Percentiles rank a stretch among this genome's conserved stretches.
Evolutionary conservation across 345 rosid species (phyloP).

Genomic region (Ceriops zippeliana): DNA sequence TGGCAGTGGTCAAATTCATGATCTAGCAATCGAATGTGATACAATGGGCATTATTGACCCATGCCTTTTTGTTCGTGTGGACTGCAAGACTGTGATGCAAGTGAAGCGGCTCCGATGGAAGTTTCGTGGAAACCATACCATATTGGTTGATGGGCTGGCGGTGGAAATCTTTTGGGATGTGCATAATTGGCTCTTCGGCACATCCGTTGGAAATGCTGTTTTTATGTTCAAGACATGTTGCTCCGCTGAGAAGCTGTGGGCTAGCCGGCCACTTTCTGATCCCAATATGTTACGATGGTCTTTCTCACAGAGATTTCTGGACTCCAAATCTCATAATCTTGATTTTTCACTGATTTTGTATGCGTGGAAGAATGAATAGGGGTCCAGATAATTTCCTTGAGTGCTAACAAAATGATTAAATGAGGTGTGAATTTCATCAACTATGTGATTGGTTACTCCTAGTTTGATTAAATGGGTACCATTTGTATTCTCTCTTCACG

Average conservation of each 20-base stretch:
- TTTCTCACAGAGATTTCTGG: conserved; percentile 60
- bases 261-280: conserved; percentile 49
- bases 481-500: conserved; percentile 23
- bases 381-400: conserved; percentile 24
- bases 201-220: conserved; percentile 72
- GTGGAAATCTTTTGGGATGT: conserved; percentile 95
- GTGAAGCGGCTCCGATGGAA: conserved; percentile 81
- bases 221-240: conserved; percentile 87
- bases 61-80: conserved; percentile 60
- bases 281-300: conserved; percentile 47
- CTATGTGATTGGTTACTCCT: conserved; percentile 40
- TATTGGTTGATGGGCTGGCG: conserved; percentile 64
- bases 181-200: conserved; percentile 78
- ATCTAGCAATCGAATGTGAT: conserved; percentile 70
- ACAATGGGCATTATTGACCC: conserved; percentile 51
- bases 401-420: conserved; percentile 46
- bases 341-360: conserved; percentile 78
- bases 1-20: conserved; percentile 58
- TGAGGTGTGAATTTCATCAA: conserved; percentile 43
- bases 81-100: conserved; percentile 74
- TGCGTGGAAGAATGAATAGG: conserved; percentile 93
- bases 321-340: conserved; percentile 58
- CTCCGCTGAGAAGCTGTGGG: conserved; percentile 68
- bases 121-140: conserved; percentile 78
- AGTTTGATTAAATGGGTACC: conserved; percentile 29